These are phyloP conservation scores for Trichoderma gamsii DNA, from an alignment of 495 filamentous ascomycete genomes.

Conservation along the genomic window DNA sequence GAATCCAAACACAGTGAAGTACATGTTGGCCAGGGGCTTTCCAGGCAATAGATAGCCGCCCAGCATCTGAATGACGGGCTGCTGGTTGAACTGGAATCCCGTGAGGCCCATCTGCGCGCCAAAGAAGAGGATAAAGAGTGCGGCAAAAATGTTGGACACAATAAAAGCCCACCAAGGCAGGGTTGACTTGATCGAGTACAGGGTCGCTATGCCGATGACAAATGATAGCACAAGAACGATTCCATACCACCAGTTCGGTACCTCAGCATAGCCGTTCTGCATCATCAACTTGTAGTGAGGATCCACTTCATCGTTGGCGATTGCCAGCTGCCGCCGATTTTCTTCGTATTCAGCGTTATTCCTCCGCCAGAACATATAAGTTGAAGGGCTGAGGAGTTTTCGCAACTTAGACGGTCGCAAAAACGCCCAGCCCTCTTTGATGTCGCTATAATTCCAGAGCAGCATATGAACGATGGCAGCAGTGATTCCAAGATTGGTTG, in stretches of 20 bases:
- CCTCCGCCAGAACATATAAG: conserved; percentile 30
- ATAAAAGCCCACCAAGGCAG: conserved; percentile 53
- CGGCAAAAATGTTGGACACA: conserved; percentile 36
- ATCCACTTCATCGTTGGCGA: conserved; percentile 16
- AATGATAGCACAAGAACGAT: conserved; percentile 41
- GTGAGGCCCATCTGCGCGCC: conserved; percentile 34
- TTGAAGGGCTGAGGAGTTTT: conserved; percentile 17
- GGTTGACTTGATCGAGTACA: conserved; percentile 42
- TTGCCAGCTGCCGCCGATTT: conserved; percentile 20
- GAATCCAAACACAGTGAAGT: conserved; percentile 30
- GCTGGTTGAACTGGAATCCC: conserved; percentile 35
- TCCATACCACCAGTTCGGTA: conserved; percentile 52
- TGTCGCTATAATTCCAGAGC: conserved; percentile 31
- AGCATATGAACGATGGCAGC: conserved; percentile 34
- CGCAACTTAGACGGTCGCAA: conserved; percentile 21
- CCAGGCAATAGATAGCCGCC: conserved; percentile 30
- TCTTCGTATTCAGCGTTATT: conserved; percentile 18
- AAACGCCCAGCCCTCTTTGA: conserved; percentile 29
- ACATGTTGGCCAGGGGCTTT: conserved; percentile 34
- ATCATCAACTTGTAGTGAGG: conserved; percentile 32
- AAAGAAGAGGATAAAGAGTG: conserved; percentile 31
- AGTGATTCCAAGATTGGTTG: conserved; percentile 38
- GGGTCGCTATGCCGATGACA: conserved; percentile 43
- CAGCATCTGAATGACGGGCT: conserved; percentile 37
- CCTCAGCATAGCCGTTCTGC: conserved; percentile 40